Base-by-base conservation (phyloP, 352 stramenopile genomes). In the Blastocystis sp. region DNA sequence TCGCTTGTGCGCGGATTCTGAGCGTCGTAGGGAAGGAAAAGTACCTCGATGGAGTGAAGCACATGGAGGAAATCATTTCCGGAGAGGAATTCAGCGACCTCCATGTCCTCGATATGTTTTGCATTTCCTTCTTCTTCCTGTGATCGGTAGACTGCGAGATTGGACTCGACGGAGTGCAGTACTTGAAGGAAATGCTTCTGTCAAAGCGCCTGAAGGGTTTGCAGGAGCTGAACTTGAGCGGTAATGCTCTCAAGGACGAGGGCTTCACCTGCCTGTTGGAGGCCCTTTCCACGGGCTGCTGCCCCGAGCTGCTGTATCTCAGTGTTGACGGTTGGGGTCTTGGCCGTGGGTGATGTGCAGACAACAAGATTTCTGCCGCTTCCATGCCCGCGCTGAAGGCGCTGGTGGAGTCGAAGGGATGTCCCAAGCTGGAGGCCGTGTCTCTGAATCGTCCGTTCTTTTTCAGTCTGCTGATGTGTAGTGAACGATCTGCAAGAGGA, bases 61-160 rank as follows among this genome's bases (percentile, higher is more conserved):
- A 81, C 48, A 62, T 81, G 71, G 71, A 81, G 34, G 43, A 81
- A 48, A 81, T 81, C 28, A 56, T 81, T 19, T 43, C 28, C 5
- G 71, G 71, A 65, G 71, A 81, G 0, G 19, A 81, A 38, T 81
- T 81, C 21, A 21, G 19, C 43, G 71, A 81, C 2, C 71, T 81
- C 1, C 71, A 81, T 64, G 71, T 81, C 43, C n/a, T 81, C 5
- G 71, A 81, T 81, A 65, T 81, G 71, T 81, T 81, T 41, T 81
- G 71, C 66, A 19, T 0, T 64, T n/a, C 43, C 38, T 65, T 43
- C 21, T 1, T 11, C n/a, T 34, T 40, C 41, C 23, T 67, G 21
- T 81, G 52, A 64, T 2, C 2, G 10, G 45, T 65, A 81, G 71
- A 81, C 45, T 81, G 71, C 60, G 71, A 81, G 52, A 81, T 81